Percentiles rank a stretch among this genome's conserved stretches.
Conservation (phyloP, 2,329 filamentous ascomycete genomes). For the Colletotrichum higginsianum region DNA sequence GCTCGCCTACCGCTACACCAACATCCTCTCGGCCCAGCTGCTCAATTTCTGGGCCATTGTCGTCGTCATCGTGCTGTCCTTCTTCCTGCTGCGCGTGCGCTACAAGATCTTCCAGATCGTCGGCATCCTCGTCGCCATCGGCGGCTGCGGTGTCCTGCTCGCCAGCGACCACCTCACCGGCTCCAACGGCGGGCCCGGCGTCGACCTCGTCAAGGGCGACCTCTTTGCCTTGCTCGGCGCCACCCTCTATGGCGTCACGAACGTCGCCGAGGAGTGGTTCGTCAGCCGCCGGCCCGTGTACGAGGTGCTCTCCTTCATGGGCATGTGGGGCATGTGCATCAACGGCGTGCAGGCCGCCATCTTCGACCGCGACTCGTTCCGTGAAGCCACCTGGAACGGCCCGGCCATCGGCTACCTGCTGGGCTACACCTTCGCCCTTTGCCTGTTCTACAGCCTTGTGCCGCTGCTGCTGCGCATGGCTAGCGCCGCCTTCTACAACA, state of each 20-base stretch:
- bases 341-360: conserved; percentile 92
- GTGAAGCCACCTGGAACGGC: conserved; percentile 74
- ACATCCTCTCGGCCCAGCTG: conserved; percentile 91
- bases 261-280: conserved; percentile 95
- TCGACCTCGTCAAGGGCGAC: conserved; percentile 89
- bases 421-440: conserved; percentile 89
- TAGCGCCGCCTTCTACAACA: conserved; percentile 95
- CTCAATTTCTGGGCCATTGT: conserved; percentile 99
- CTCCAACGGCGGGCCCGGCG: conserved; percentile 75
- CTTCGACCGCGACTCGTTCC: conserved; percentile 86
- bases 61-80: conserved; percentile 88
- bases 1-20: conserved; percentile 92
- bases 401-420: conserved; percentile 84
- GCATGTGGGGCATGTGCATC: conserved; percentile 89
- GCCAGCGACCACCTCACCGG: conserved; percentile 89
- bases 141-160: conserved; percentile 89
- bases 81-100: conserved; percentile 85
- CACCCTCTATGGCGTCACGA: conserved; percentile 90
- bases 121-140: conserved; percentile 92
- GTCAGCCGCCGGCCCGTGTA: conserved; percentile 90
- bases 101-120: conserved; percentile 89
- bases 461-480: conserved; percentile 92
- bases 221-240: conserved; percentile 92
- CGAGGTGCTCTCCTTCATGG: conserved; percentile 93
- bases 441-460: conserved; percentile 88